Evolutionary conservation across 163 green algal species (phyloP), one percentile per base, ranked within the genome.

Genomic region (Scenedesmus sp.): DNA sequence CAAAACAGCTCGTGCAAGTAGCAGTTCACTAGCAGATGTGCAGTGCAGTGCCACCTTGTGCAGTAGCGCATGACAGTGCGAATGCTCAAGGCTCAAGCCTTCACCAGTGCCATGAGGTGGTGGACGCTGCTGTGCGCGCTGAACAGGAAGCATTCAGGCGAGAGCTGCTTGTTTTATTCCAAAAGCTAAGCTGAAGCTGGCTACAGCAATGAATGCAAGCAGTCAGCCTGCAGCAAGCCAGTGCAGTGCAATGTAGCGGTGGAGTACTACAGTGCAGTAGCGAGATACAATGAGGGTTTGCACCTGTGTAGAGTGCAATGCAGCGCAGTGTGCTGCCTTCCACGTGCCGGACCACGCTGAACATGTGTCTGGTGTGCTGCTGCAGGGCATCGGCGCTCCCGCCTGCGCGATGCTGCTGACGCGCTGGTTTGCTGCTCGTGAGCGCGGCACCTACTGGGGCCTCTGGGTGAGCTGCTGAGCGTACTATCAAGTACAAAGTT

Each of bases 401-500:
- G 97, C 96, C 79, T 99, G 97, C 93, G 97, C 98, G 0, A 94
- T 96, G 73, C 97, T 99, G 88, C 94, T 99, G 34, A 99, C 98
- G 5, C 93, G 94, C 56, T 99, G 98, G 98, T 99, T 98, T 96
- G 26, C 97, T 15, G 88, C 92, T 23, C 94, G 91, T 23, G 96
- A 97, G 96, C 95, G 98, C 23, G 98, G 98, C 92, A 99, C 97
- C 3, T 99, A 97, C 91, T 99, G 97, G 98, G 97, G 96, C 2
- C 66, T 93, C 10, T 94, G 93, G 92, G 66, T 76, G 66, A 26
- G 66, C 66, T 76, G 66, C 16, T 76, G 34, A 46, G 34, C 34
- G 34, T 46, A 46, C 34, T 46, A 46, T 46, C 34, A 46, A 46
- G 34, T 46, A 46, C 0, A 46, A 46, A 46, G 34, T 46, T 46